A percentile compares a stretch with the other conserved stretches of the same genome.
Conservation (phyloP, 2,329 filamentous ascomycete genomes). For the Blumeriella jaapii region DNA sequence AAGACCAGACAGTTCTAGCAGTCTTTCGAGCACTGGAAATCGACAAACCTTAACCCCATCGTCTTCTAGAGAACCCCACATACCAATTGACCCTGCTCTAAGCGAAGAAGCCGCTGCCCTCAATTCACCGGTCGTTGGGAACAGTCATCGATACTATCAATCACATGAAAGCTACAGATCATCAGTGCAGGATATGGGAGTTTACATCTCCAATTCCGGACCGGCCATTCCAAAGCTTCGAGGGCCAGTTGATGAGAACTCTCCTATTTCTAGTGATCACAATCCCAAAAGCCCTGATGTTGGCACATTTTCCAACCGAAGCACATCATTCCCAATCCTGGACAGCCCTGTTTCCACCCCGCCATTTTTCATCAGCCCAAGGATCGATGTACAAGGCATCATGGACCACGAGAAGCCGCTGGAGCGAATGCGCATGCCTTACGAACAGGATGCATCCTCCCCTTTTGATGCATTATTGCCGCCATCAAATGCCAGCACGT, state of each 20-base stretch:
- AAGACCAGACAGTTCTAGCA: not conserved
- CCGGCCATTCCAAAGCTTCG: slow-evolving; percentile 8
- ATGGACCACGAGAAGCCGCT: slow-evolving; percentile 1
- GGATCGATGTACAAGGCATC: not conserved
- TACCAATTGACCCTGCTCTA: slow-evolving; percentile 4
- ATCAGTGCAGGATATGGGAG: not conserved
- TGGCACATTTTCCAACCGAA: slow-evolving; percentile 10
- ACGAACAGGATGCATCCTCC: not conserved
- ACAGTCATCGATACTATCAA: slow-evolving; percentile 10
- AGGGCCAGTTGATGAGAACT: slow-evolving; percentile 9
- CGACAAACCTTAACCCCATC: not conserved
- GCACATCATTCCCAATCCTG: slow-evolving; percentile 4
- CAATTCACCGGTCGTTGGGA: not conserved
- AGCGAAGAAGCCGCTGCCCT: not conserved
- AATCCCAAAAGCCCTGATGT: slow-evolving; percentile 12
- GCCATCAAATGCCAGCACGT: slow-evolving; percentile 1
- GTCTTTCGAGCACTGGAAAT: not conserved
- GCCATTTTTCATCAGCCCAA: not conserved
- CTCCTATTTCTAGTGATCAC: slow-evolving; percentile 20
- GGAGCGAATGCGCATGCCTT: slow-evolving; percentile 1
- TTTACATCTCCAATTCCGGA: slow-evolving; percentile 5
- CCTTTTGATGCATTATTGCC: slow-evolving; percentile 4
- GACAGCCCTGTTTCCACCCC: slow-evolving; percentile 4
- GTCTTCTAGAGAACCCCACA: not conserved
- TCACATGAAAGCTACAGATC: slow-evolving; percentile 19